Base-by-base conservation (phyloP, 228 moss, liverwort and hornwort genomes). In the Sphagnum magellanicum region DNA sequence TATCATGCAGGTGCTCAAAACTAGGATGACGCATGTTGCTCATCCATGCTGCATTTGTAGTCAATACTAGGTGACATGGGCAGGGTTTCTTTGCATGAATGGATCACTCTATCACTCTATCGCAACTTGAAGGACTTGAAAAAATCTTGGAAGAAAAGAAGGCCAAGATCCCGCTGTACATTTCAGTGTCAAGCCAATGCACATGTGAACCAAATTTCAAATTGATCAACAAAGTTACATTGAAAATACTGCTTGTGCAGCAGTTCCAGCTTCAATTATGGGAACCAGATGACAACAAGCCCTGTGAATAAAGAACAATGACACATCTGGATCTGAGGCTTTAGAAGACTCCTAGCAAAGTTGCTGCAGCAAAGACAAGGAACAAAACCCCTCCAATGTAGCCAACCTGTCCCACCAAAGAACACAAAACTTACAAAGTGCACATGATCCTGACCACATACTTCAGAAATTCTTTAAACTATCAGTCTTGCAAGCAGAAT, bases 321-420 rank as follows among this genome's bases (percentile, higher is more conserved):
- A 13, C 8, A 57, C 8, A 57, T 13, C 55, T 13, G 58, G 52
- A 57, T 63, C 57, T 6, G 32, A 61, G 51, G 52, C 50, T 6
- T 67, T 76, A 93, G 64, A 93, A 98, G 7, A 93, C 91, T 70
- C 97, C 93, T 9, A 88, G 83, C 63, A 93, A 78, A 57, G 97
- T 98, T 47, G 97, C 97, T 68, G 58, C 98, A 48, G 98, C 98
- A 68, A 98, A 98, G 53, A 78, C 79, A 48, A 93, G 81, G 67
- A 93, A 93, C 47, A 98, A 82, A 52, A 92, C 63, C 70, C 98
- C 98, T 75, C 98, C 98, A 4, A 89, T 67, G 64, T 98, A 98
- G 46, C 94, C 98, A 74, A 97, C 79, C 91, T 88, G 79, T 58
- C 66, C 32, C 67, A 63, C 47, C 70, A 53, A 6, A 6, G 15